A percentile compares a stretch with the other conserved stretches of the same genome.
phyloP scores from a whole-genome alignment of 257 asterid species.

The Ehretia macrophylla region DNA sequence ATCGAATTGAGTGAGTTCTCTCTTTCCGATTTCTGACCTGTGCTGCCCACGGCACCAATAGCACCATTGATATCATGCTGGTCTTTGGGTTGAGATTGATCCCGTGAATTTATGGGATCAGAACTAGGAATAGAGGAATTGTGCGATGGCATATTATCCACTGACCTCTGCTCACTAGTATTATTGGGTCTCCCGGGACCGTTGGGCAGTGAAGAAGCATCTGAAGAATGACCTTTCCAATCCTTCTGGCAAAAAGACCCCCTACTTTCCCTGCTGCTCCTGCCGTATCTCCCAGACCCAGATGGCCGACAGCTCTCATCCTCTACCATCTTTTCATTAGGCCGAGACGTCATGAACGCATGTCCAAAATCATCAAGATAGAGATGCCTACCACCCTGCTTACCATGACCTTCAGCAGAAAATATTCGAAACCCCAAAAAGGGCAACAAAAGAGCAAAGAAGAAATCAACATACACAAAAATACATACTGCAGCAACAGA shows the following conservation, averaged over 20 bases:
- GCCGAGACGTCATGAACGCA: conserved; percentile 47
- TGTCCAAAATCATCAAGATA: conserved; percentile 46
- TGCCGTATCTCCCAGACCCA: conserved; percentile 39
- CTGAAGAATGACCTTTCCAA: conserved; percentile 43
- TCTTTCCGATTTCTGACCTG: conserved; percentile 36
- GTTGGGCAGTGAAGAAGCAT: conserved; percentile 31
- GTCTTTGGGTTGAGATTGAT: conserved; percentile 36
- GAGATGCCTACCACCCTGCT: conserved; percentile 67
- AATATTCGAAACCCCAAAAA: conserved; percentile 21
- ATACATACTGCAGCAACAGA: neutral
- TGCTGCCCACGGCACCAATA: conserved; percentile 17
- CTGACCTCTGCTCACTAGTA: conserved; percentile 34
- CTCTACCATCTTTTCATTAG: conserved; percentile 39
- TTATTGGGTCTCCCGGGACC: conserved; percentile 32
- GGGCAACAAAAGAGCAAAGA: conserved; percentile 5
- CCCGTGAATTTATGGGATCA: conserved; percentile 16
- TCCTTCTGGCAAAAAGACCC: conserved; percentile 46
- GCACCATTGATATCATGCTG: conserved; percentile 24
- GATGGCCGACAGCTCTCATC: conserved; percentile 42
- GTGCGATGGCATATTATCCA: conserved; percentile 31
- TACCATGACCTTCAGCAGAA: conserved; percentile 62
- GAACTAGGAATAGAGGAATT: neutral
- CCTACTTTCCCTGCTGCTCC: conserved; percentile 46
- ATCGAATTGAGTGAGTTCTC: conserved; percentile 28
- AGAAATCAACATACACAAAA: conserved; percentile 18